phyloP scores from a whole-genome alignment of 169 alveolate species.

The Plasmodium malariae region DNA sequence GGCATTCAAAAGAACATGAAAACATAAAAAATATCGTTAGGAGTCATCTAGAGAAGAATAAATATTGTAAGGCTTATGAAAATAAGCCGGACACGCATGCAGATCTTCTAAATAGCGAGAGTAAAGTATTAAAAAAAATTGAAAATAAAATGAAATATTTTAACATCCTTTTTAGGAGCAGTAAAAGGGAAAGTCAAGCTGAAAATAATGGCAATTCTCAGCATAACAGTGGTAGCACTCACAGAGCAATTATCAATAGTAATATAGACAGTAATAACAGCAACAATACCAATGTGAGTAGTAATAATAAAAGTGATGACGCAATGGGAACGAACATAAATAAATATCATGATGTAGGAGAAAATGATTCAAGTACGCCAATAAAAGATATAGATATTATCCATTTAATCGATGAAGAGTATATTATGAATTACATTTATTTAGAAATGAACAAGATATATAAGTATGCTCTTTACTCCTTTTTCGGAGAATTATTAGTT shows the following conservation, averaged over 20 bases:
- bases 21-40: slow-evolving; percentile 24
- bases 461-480: slow-evolving; percentile 55
- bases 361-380: slow-evolving; percentile 1
- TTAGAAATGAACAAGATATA: slow-evolving; percentile 63
- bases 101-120: not conserved
- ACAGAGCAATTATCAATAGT: not conserved
- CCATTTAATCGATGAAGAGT: slow-evolving; percentile 29
- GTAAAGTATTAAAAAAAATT: slow-evolving; percentile 16
- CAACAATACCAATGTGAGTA: not conserved
- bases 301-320: not conserved
- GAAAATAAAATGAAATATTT: slow-evolving; percentile 7
- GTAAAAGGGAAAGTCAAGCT: not conserved
- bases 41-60: slow-evolving; percentile 15
- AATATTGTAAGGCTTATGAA: not conserved
- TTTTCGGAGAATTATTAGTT: slow-evolving; percentile 62
- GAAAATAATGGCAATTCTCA: not conserved
- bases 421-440: slow-evolving; percentile 46
- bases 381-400: slow-evolving; percentile 45
- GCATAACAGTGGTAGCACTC: not conserved
- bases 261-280: not conserved
- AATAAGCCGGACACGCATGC: not conserved
- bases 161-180: slow-evolving; percentile 13
- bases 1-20: slow-evolving; percentile 25
- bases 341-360: not conserved
- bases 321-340: not conserved